Evolutionary conservation across 768 basidiomycete species (phyloP), one percentile per base, ranked within the genome.

Genomic region (Tulasnella sp.): DNA sequence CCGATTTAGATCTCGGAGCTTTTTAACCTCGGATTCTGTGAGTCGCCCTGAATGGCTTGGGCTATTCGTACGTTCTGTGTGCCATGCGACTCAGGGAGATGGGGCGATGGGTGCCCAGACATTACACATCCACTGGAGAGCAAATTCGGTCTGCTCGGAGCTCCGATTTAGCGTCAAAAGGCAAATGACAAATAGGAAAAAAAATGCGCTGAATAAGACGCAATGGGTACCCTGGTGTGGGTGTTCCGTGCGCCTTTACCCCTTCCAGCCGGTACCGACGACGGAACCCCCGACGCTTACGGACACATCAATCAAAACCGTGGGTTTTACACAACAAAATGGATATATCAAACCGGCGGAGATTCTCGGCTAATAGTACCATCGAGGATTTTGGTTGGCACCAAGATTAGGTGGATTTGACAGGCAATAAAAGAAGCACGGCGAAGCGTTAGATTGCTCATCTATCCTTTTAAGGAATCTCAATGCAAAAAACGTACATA

Each of bases 391-490:
- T 40, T 40, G 40, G 42, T 58, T 58, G 56, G 56, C 12, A 62
- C 58, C 62, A 68, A 36, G 62, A 27, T 68, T 68, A 68, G 62
- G 62, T 68, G 62, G 62, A 68, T 68, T 18, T 68, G 62, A 68
- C 62, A 68, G 62, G 62, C 62, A 68, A 68, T 68, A 68, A 68
- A 68, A 68, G 62, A 68, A 68, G 62, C 62, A 27, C 34, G 62
- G 62, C 62, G 62, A 68, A 68, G 62, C 62, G 62, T 68, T 68
- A 68, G 62, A 68, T 68, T 68, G 62, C 36, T 68, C 62, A 68
- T 68, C 62, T 68, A 68, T 68, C 62, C 62, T 68, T 68, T 14
- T 68, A 10, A 31, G 62, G 62, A 31, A 68, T 10, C 27, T n/a
- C 62, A 68, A 68, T 68, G 62, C 18, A 68, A 68, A 68, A 68